phyloP scores from a whole-genome alignment of 345 rosid species.

The Alliaria petiolata region DNA sequence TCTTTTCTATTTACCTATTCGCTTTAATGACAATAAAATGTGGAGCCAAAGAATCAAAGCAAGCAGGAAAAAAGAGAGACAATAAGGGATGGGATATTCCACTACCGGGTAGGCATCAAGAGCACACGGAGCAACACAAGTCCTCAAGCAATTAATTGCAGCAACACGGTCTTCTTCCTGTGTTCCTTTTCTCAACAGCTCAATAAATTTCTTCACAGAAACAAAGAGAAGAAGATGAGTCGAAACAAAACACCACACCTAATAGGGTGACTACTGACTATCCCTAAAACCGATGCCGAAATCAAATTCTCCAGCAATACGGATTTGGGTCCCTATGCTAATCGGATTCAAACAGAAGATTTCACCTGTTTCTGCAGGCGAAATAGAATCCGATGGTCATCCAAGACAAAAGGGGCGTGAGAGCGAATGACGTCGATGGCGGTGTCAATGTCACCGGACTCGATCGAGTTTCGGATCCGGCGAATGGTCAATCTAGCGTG shows the following conservation, averaged over 20 bases:
- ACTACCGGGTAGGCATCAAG: constrained; percentile 93
- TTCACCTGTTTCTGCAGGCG: constrained; percentile 86
- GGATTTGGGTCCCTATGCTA: too few relatives aligned
- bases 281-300: too few relatives aligned
- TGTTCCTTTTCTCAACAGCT: constrained; percentile 77
- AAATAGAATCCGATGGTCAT: constrained; percentile 76
- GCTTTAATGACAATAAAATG: neutral
- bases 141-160: constrained; percentile 78
- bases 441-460: constrained; percentile 67
- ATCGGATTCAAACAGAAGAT: too few relatives aligned
- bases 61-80: neutral
- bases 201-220: constrained; percentile 73
- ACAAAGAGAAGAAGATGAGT: neutral
- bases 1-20: neutral
- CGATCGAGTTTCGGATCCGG: constrained; percentile 68
- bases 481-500: constrained; percentile 68
- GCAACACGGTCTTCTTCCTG: constrained; percentile 56
- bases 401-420: constrained; percentile 72
- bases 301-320: neutral
- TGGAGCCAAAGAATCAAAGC: neutral
- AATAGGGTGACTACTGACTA: too few relatives aligned
- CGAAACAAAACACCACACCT: neutral
- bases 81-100: neutral
- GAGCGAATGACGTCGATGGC: constrained; percentile 59
- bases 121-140: constrained; percentile 89